phyloP scores from a whole-genome alignment of 768 basidiomycete species.

The Termitomyces sp. region DNA sequence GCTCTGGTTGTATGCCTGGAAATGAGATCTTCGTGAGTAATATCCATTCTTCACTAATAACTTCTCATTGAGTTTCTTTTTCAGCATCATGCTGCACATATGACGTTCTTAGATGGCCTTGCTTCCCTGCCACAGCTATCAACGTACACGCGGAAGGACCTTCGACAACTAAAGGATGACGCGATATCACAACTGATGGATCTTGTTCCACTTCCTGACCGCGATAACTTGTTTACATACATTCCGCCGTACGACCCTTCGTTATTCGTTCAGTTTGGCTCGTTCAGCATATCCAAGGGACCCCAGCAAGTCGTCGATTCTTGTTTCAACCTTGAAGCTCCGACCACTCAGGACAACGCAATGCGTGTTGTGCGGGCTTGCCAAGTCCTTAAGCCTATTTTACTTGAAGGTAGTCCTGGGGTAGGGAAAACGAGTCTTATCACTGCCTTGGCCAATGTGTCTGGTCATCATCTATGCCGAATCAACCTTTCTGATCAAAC shows the following conservation, averaged over 20 bases:
- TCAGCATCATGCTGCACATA: conserved; percentile 88
- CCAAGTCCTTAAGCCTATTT: conserved; percentile 85
- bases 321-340: conserved; percentile 78
- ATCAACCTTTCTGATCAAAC: conserved; percentile 99
- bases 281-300: conserved; percentile 70
- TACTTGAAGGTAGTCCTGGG: conserved; percentile 96
- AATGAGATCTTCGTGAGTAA: conserved; percentile 64
- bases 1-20: conserved; percentile 27
- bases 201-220: conserved; percentile 44
- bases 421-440: conserved; percentile 97
- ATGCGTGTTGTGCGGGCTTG: conserved; percentile 86
- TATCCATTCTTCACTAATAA: background rate
- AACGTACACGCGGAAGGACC: conserved; percentile 51
- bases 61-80: conserved; percentile 9
- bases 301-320: conserved; percentile 27
- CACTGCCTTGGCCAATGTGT: conserved; percentile 75
- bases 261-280: conserved; percentile 54
- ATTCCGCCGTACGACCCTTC: conserved; percentile 28
- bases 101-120: conserved; percentile 90
- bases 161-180: conserved; percentile 58
- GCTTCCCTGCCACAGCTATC: conserved; percentile 71
- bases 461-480: conserved; percentile 77
- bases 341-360: conserved; percentile 85
- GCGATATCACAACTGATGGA: conserved; percentile 49
- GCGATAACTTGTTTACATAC: conserved; percentile 19